Conservation (phyloP, 257 asterid genomes). For the Nicotiana obtusifolia region DNA sequence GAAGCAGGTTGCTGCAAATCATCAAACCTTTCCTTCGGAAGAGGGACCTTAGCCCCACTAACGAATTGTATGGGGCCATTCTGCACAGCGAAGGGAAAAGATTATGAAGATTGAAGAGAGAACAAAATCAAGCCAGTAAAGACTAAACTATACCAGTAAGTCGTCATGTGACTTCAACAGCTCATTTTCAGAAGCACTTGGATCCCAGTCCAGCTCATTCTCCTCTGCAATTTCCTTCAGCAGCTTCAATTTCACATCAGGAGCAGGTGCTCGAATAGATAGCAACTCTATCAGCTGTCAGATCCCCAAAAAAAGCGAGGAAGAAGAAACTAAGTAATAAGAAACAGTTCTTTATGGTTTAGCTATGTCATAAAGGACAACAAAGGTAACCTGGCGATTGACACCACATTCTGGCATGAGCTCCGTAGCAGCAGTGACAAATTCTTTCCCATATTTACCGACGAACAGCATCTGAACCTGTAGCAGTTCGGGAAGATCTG, state of each 20-base stretch:
- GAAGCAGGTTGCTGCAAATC: constrained; percentile 31
- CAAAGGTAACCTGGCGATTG: constrained; percentile 73
- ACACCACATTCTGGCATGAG: constrained; percentile 97
- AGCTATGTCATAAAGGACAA: background rate
- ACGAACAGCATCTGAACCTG: constrained; percentile 72
- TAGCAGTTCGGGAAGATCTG: constrained; percentile 80
- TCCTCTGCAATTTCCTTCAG: constrained; percentile 92
- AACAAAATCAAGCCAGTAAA: constrained; percentile 1
- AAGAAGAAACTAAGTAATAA: background rate
- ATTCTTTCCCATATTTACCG: constrained; percentile 88
- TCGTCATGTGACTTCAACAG: constrained; percentile 81
- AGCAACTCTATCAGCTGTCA: constrained; percentile 76
- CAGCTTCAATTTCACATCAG: constrained; percentile 81
- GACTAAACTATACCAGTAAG: constrained; percentile 49
- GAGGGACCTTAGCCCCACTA: constrained; percentile 57
- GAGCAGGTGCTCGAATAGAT: constrained; percentile 86
- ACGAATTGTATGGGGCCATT: constrained; percentile 67
- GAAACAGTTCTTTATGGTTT: background rate
- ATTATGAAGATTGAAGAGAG: constrained; percentile 7
- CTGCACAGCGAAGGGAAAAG: constrained; percentile 32
- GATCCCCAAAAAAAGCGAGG: background rate
- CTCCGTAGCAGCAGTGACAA: constrained; percentile 80
- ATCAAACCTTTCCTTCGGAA: constrained; percentile 54
- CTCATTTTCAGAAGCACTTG: constrained; percentile 65
- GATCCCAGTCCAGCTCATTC: constrained; percentile 91